These are phyloP conservation scores for Mucor irregularis DNA, from an alignment of 371 early-diverging fungal species.

Conservation along the genomic window DNA sequence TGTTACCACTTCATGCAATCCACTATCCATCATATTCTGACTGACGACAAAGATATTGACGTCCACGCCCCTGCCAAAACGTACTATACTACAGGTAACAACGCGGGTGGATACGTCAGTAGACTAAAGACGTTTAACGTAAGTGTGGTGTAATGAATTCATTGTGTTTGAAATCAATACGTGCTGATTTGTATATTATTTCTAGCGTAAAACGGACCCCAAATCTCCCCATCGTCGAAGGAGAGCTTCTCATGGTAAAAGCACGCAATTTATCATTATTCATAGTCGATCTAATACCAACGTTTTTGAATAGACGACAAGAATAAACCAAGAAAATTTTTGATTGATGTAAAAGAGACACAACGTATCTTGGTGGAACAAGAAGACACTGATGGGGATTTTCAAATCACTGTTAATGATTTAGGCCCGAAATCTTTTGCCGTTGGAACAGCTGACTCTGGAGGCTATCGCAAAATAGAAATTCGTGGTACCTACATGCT, in stretches of 20 bases:
- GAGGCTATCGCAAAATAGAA: constrained; percentile 80
- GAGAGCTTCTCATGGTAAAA: constrained; percentile 49
- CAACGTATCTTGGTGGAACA: constrained; percentile 75
- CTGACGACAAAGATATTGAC: constrained; percentile 4
- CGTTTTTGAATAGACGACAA: constrained; percentile 58
- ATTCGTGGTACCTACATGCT: constrained; percentile 91
- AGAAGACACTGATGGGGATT: constrained; percentile 92
- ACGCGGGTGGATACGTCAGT: constrained; percentile 21
- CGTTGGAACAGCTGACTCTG: constrained; percentile 80
- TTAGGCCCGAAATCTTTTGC: constrained; percentile 85
- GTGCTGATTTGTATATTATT: background rate
- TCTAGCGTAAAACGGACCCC: background rate
- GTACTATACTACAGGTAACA: constrained; percentile 51
- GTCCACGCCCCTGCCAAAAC: constrained; percentile 30
- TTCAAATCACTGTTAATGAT: constrained; percentile 90
- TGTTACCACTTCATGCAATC: too few species aligned
- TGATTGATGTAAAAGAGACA: constrained; percentile 81
- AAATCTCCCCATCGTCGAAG: constrained; percentile 18
- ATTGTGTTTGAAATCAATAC: background rate
- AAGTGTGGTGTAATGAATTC: background rate
- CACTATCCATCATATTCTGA: constrained; percentile 9
- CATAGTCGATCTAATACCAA: background rate
- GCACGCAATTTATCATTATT: background rate
- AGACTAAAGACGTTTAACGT: constrained; percentile 23
- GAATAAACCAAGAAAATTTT: constrained; percentile 63